Conservation (phyloP, 371 early-diverging fungal genomes). For the Syncephalastrum sp. region DNA sequence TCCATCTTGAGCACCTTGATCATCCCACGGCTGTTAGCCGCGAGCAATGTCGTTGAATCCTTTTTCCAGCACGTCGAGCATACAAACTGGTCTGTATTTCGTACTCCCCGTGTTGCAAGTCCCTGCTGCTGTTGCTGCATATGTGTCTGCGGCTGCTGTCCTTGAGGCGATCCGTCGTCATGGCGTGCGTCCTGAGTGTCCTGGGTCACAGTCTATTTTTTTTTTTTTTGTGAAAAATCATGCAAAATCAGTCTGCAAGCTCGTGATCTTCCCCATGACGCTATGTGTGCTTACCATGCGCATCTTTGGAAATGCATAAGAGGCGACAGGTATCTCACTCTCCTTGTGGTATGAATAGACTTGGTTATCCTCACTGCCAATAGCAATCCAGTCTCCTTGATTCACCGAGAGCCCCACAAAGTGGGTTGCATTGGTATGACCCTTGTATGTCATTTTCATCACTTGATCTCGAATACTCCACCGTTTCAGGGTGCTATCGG, state of each 20-base stretch:
- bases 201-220: constrained; percentile 7
- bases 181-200: neutral
- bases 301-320: constrained; percentile 70
- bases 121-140: too few relatives aligned
- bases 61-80: constrained; percentile 91
- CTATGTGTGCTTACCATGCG: too few relatives aligned
- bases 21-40: constrained; percentile 88
- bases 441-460: constrained; percentile 70
- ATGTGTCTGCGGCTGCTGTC: too few relatives aligned
- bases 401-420: constrained; percentile 88
- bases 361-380: constrained; percentile 89
- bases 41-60: constrained; percentile 69
- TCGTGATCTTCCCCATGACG: too few relatives aligned
- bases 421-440: constrained; percentile 92
- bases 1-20: constrained; percentile 75
- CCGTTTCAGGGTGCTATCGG: constrained; percentile 84
- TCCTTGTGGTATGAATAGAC: constrained; percentile 80
- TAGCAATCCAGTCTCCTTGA: constrained; percentile 75
- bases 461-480: constrained; percentile 66
- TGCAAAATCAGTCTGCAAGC: constrained; percentile 50
- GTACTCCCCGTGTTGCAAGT: neutral
- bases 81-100: constrained; percentile 66
- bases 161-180: neutral
- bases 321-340: constrained; percentile 69
- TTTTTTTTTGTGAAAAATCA: constrained; percentile 23